Conservation (phyloP, 345 rosid genomes). For the Eucalyptus leucophloia region DNA sequence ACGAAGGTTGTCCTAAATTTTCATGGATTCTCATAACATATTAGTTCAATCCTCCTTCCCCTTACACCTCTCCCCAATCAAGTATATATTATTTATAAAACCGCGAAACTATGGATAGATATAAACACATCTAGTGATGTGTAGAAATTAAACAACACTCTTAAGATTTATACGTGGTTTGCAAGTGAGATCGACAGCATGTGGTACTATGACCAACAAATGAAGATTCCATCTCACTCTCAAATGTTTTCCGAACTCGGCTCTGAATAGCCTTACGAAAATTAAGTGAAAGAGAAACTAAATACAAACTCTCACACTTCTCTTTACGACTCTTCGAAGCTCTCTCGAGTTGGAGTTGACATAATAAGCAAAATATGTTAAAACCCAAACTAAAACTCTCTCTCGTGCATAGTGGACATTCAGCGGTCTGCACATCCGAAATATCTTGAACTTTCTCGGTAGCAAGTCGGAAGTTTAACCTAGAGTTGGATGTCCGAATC, state of each 20-base stretch:
- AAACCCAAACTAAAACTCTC: neutral
- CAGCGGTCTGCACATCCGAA: too few relatives aligned
- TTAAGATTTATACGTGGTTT: neutral
- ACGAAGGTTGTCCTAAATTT: neutral
- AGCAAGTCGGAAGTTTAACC: too few relatives aligned
- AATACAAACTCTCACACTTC: too few relatives aligned
- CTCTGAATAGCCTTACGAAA: too few relatives aligned
- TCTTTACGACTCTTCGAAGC: too few relatives aligned
- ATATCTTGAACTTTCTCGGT: too few relatives aligned
- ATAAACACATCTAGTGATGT: neutral
- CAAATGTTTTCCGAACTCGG: too few relatives aligned
- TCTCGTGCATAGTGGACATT: too few relatives aligned
- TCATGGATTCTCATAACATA: neutral
- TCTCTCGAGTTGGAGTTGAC: neutral
- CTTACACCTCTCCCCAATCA: neutral
- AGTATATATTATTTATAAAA: neutral
- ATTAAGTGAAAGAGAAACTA: too few relatives aligned
- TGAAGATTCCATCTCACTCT: neutral
- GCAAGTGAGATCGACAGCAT: too few relatives aligned
- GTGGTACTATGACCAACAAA: neutral
- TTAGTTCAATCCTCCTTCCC: neutral
- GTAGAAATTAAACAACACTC: neutral
- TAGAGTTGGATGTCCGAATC: too few relatives aligned
- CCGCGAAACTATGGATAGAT: accelerated
- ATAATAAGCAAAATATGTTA: too few relatives aligned